These are phyloP conservation scores for Lycium ferocissimum DNA, from an alignment of 257 asterid species.

Conservation along the genomic window DNA sequence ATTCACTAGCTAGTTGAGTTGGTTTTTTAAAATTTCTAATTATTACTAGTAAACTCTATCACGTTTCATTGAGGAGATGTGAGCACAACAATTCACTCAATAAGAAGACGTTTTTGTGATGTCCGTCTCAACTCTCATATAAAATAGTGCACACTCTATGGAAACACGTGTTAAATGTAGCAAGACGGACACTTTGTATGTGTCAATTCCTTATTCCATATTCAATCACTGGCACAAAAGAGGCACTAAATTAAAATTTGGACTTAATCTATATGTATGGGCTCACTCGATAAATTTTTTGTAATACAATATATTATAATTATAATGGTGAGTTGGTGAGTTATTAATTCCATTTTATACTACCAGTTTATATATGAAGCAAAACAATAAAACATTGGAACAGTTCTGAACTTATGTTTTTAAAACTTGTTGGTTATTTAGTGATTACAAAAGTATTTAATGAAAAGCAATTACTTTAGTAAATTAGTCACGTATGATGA, in stretches of 20 bases:
- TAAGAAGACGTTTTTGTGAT: conserved; percentile 13
- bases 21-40: not conserved
- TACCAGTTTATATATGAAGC: not conserved
- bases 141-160: not conserved
- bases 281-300: not conserved
- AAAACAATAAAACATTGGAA: not conserved
- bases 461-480: no score
- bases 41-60: not conserved
- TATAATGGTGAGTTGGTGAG: no score
- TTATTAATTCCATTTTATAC: not conserved
- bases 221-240: not conserved
- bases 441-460: not conserved
- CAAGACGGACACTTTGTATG: not conserved
- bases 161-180: not conserved
- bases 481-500: no score
- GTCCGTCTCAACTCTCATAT: not conserved
- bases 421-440: not conserved
- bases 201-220: not conserved
- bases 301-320: not conserved
- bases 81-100: not conserved
- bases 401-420: not conserved
- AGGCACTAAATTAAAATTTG: not conserved
- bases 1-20: not conserved
- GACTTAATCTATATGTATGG: not conserved
- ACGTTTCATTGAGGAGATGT: not conserved